Conservation (phyloP, 805 yeast species). For the Wickerhamiella nectarea region DNA sequence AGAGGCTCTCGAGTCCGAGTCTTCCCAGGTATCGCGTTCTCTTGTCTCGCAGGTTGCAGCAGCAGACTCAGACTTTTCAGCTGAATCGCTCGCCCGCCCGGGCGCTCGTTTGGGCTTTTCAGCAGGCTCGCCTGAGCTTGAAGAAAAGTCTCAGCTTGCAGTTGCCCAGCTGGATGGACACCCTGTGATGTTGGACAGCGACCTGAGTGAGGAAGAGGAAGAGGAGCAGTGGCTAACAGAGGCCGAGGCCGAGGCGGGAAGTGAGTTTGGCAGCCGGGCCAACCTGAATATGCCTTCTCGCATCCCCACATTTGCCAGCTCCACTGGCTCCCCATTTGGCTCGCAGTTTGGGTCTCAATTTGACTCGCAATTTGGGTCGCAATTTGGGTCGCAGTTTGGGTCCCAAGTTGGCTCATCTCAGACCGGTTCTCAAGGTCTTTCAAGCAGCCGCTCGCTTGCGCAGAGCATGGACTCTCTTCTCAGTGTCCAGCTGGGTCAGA, state of each 20-base stretch:
- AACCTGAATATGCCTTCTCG: not conserved
- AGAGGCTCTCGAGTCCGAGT: too few species aligned
- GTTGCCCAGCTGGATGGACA: not conserved
- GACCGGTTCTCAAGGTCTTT: not conserved
- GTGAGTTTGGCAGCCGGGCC: not conserved
- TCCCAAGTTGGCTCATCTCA: not conserved
- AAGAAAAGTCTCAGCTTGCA: constrained; percentile 2
- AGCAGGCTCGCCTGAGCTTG: not conserved
- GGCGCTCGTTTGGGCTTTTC: constrained; percentile 4
- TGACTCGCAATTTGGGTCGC: not conserved
- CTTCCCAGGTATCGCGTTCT: too few species aligned
- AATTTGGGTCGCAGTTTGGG: not conserved
- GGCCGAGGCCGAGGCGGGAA: constrained; percentile 3
- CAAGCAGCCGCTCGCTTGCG: not conserved
- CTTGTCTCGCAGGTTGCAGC: too few species aligned
- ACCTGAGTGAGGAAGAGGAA: constrained; percentile 5
- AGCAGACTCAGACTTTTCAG: too few species aligned
- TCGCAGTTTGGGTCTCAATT: not conserved
- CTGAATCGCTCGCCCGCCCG: constrained; percentile 1
- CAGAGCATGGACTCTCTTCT: constrained; percentile 2
- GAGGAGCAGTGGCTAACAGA: constrained; percentile 6
- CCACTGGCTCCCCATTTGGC: not conserved
- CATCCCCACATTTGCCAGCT: constrained; percentile 2
- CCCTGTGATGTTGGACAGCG: constrained; percentile 3
- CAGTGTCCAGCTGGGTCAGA: constrained; percentile 10